Evolutionary conservation across 2,329 filamentous ascomycete species (phyloP).

Genomic region (Fusarium algeriense): DNA sequence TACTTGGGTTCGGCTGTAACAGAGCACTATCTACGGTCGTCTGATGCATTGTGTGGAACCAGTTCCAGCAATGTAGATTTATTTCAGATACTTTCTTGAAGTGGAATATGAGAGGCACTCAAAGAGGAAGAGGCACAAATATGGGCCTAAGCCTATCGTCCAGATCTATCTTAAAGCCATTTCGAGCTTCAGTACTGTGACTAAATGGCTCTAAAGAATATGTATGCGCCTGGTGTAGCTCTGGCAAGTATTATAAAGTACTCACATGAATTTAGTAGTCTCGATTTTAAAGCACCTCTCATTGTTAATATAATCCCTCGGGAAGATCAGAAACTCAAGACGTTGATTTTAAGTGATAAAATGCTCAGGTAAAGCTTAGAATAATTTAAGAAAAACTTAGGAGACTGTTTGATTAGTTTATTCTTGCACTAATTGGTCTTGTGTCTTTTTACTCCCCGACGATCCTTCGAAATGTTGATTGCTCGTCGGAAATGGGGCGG

Average conservation of each 20-base stretch:
- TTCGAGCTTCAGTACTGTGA: background rate
- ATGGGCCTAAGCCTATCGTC: background rate
- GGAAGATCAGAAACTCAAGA: background rate
- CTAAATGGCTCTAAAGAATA: background rate
- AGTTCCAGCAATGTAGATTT: background rate
- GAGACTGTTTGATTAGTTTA: too few relatives aligned
- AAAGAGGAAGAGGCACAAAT: background rate
- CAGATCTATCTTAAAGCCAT: background rate
- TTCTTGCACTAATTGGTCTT: too few relatives aligned
- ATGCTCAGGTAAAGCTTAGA: too few relatives aligned
- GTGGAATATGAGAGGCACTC: background rate
- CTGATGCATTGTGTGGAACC: background rate
- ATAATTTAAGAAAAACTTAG: too few relatives aligned
- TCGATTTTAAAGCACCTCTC: background rate
- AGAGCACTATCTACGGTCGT: background rate
- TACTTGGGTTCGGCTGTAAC: background rate
- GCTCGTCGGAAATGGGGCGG: constrained; percentile 13
- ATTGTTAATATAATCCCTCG: background rate
- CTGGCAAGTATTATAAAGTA: background rate
- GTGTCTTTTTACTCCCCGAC: too few relatives aligned
- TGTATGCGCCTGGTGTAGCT: background rate
- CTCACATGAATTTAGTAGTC: background rate
- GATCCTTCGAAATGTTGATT: too few relatives aligned
- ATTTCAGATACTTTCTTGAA: background rate
- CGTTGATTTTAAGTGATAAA: too few relatives aligned